phyloP scores from a whole-genome alignment of 208 protist genomes.

The Entamoeba histolytica region DNA sequence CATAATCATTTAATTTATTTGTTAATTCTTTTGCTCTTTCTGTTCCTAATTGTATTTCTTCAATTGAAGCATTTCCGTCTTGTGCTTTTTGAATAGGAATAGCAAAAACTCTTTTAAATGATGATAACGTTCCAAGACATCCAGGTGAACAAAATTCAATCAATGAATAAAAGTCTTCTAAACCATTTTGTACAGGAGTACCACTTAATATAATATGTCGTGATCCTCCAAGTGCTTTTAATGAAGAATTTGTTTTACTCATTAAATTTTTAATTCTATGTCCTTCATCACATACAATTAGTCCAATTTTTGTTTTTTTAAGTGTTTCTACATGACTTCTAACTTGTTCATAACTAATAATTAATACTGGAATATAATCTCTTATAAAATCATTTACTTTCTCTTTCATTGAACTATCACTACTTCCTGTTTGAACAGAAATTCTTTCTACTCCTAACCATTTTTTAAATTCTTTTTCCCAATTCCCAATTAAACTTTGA shows the following conservation, averaged over 20 bases:
- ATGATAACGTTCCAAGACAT: slow-evolving; percentile 46
- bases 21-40: neutral
- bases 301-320: slow-evolving; percentile 35
- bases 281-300: slow-evolving; percentile 65
- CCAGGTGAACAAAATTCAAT: slow-evolving; percentile 72
- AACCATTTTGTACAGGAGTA: slow-evolving; percentile 65
- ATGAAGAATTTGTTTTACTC: slow-evolving; percentile 32
- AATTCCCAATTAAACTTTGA: slow-evolving; percentile 52
- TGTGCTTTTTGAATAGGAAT: neutral
- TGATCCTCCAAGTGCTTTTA: slow-evolving; percentile 32
- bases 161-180: slow-evolving; percentile 61
- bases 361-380: slow-evolving; percentile 27
- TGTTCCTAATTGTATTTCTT: neutral
- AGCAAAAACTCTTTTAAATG: neutral
- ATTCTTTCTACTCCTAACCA: slow-evolving; percentile 32
- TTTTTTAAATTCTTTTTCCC: slow-evolving; percentile 51
- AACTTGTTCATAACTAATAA: slow-evolving; percentile 54
- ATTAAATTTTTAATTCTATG: slow-evolving; percentile 65
- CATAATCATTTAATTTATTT: neutral
- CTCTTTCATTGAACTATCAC: neutral
- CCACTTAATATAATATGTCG: slow-evolving; percentile 60
- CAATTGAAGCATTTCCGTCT: neutral
- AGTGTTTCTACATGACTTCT: slow-evolving; percentile 43
- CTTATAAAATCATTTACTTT: neutral
- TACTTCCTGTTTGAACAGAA: neutral